Percentiles rank a stretch among this genome's conserved stretches.
Evolutionary conservation across 331 rosid genomes (phyloP).

Genomic region (Ulmus americana): DNA sequence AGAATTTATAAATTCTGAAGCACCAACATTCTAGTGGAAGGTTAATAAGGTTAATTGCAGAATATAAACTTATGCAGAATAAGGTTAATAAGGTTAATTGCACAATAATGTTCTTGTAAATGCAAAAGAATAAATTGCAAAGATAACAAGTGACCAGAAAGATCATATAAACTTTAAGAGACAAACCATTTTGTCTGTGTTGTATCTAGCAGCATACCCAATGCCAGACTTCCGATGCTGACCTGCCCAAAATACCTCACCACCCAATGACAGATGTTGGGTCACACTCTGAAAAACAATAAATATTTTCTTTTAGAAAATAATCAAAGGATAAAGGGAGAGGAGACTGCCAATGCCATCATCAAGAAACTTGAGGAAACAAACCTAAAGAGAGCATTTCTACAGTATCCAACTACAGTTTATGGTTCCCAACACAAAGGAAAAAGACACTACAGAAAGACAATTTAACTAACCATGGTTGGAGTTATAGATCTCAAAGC

Average conservation of each 20-base stretch:
- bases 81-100: no score
- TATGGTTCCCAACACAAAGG: not conserved
- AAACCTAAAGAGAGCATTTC: not conserved
- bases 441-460: not conserved
- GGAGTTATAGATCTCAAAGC: not conserved
- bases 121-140: not conserved
- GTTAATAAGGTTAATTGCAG: not conserved
- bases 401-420: not conserved
- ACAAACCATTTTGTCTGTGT: conserved; percentile 83
- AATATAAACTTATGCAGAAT: not conserved
- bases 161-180: conserved; percentile 1
- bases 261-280: conserved; percentile 81
- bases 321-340: not conserved
- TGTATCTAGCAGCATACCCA: conserved; percentile 91
- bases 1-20: not conserved
- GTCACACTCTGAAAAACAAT: conserved; percentile 63
- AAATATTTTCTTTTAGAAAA: not conserved
- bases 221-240: conserved; percentile 94
- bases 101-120: not conserved
- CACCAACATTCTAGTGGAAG: not conserved
- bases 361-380: not conserved
- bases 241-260: conserved; percentile 99
- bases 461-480: not conserved
- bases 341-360: not conserved
- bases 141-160: not conserved